These are phyloP conservation scores for Ogataea dorogensis DNA, from an alignment of 805 yeast genomes.

Conservation along the genomic window DNA sequence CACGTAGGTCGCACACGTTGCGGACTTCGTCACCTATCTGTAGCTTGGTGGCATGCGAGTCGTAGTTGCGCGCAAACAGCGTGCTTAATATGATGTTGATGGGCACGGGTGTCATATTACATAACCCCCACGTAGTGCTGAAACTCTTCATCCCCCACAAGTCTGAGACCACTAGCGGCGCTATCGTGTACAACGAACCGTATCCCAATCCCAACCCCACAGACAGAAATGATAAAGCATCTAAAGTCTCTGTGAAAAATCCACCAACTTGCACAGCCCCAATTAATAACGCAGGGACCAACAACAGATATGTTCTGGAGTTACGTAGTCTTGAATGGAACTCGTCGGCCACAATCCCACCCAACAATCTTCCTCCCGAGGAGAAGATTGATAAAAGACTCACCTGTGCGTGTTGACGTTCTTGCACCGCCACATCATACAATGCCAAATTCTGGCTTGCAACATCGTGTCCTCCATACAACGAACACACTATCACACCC, in stretches of 20 bases:
- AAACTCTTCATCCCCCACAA: conserved; percentile 66
- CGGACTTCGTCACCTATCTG: conserved; percentile 5
- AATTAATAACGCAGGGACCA: conserved; percentile 49
- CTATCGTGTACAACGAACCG: conserved; percentile 69
- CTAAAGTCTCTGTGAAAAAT: conserved; percentile 32
- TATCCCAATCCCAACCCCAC: conserved; percentile 65
- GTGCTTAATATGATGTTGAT: conserved; percentile 60
- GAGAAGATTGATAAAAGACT: conserved; percentile 67
- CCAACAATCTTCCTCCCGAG: conserved; percentile 60
- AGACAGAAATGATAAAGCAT: conserved; percentile 48
- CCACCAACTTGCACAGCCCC: conserved; percentile 52
- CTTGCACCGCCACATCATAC: conserved; percentile 37
- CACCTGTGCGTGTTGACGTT: conserved; percentile 69
- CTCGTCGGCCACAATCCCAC: conserved; percentile 67
- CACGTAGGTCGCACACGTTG: conserved; percentile 26
- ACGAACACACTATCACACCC: conserved; percentile 64
- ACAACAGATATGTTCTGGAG: conserved; percentile 44
- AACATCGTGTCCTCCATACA: conserved; percentile 30
- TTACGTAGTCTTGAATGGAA: conserved; percentile 43
- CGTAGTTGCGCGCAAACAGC: conserved; percentile 64
- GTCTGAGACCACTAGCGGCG: conserved; percentile 77
- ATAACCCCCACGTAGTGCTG: conserved; percentile 72
- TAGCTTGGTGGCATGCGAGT: conserved; percentile 34
- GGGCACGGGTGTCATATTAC: conserved; percentile 63
- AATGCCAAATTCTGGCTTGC: conserved; percentile 12